phyloP scores from a whole-genome alignment of 441 rosid genomes.

The Dalechampia spathulata region DNA sequence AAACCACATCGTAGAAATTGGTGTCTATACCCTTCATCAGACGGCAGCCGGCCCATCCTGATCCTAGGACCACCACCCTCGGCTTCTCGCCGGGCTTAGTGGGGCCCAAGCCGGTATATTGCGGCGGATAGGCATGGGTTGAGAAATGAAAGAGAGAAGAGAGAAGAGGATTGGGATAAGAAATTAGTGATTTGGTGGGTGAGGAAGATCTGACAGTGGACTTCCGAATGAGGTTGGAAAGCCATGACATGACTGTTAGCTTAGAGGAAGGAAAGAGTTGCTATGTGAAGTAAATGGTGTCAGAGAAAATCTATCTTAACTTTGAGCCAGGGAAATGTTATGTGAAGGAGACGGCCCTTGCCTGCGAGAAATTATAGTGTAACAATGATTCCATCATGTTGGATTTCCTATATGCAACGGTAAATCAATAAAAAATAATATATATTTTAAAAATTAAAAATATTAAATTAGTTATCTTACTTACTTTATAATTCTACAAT shows the following conservation, averaged over 20 bases:
- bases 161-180: conserved; percentile 7
- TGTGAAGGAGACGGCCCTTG: too few species aligned
- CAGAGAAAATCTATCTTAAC: too few species aligned
- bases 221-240: conserved; percentile 1
- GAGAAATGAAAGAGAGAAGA: conserved; percentile 40
- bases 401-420: too few species aligned
- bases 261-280: too few species aligned
- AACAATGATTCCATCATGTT: too few species aligned
- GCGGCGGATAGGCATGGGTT: conserved; percentile 14
- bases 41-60: conserved; percentile 97
- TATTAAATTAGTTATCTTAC: too few species aligned
- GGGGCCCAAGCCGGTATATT: conserved; percentile 46
- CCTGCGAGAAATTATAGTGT: too few species aligned
- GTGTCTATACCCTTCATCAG: conserved; percentile 84
- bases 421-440: too few species aligned
- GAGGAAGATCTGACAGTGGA: conserved; percentile 6
- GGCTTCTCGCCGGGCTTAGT: conserved; percentile 61
- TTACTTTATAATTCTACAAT: too few species aligned
- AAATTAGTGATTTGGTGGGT: neutral
- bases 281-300: too few species aligned
- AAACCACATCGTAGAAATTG: conserved; percentile 63
- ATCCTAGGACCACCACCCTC: conserved; percentile 68
- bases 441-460: too few species aligned
- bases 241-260: neutral
- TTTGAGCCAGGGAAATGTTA: too few species aligned